Conservation (phyloP, 23 red algal genomes). For the Gracilariopsis chorda region DNA sequence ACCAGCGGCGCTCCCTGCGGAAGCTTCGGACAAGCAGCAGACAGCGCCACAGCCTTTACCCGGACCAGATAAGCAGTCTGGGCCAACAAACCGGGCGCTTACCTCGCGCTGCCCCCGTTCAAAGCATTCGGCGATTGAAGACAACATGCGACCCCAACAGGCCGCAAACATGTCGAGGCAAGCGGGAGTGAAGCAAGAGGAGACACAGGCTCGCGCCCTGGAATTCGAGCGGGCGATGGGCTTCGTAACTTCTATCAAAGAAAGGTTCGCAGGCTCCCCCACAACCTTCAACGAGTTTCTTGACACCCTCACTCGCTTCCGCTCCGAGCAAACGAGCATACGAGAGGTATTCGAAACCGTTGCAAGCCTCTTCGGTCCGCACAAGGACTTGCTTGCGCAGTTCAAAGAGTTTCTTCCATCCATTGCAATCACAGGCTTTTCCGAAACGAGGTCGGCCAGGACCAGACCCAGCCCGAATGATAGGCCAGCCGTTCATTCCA, state of each 20-base stretch:
- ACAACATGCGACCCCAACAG: background rate
- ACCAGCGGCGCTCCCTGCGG: background rate
- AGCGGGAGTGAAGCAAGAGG: background rate
- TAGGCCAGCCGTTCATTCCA: background rate
- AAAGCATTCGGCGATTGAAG: background rate
- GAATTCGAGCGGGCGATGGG: constrained; percentile 95
- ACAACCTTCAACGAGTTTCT: constrained; percentile 85
- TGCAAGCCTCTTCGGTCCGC: constrained; percentile 74
- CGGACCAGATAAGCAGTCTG: background rate
- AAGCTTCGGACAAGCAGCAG: background rate
- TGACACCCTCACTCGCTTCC: constrained; percentile 71
- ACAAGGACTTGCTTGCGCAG: constrained; percentile 88
- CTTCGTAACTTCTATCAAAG: constrained; percentile 93
- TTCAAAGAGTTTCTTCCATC: constrained; percentile 91
- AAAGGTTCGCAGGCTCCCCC: constrained; percentile 69
- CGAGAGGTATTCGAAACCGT: constrained; percentile 83
- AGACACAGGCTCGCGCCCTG: background rate
- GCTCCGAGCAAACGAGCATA: constrained; percentile 66
- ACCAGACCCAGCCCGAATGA: background rate
- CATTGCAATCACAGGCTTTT: constrained; percentile 14
- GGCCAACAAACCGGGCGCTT: background rate
- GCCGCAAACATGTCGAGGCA: background rate
- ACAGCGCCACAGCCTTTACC: background rate
- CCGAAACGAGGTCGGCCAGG: background rate
- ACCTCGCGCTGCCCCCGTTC: background rate